Percentiles rank a stretch among this genome's conserved stretches.
Conservation (phyloP, 306 rosid genomes). For the Pyrus pyrifolia region DNA sequence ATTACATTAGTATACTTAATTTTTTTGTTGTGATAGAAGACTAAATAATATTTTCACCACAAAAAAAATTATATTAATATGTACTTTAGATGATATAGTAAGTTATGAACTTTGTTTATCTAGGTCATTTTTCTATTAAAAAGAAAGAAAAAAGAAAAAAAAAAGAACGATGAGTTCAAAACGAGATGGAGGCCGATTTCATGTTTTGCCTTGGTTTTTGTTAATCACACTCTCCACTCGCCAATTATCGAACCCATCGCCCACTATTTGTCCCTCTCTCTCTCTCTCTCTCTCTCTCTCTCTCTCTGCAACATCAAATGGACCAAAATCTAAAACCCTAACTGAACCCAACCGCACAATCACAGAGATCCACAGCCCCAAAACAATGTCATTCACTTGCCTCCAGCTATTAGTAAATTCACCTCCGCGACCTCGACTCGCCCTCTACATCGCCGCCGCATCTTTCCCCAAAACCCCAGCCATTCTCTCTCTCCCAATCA, state of each 20-base stretch:
- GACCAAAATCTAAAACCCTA: constrained; percentile 9
- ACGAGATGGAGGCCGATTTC: neutral
- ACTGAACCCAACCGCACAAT: neutral
- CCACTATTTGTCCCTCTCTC: neutral
- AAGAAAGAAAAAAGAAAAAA: neutral
- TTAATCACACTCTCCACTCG: neutral
- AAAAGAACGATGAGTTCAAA: neutral
- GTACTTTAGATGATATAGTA: too few species aligned
- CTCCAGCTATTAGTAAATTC: constrained; percentile 23
- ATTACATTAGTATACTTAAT: too few species aligned
- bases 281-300: neutral
- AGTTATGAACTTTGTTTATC: too few species aligned
- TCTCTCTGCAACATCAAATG: neutral
- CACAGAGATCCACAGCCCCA: neutral
- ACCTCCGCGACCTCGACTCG: constrained; percentile 15
- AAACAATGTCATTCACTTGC: constrained; percentile 48
- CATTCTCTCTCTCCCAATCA: constrained; percentile 19
- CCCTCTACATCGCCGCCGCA: constrained; percentile 15
- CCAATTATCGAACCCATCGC: constrained; percentile 27
- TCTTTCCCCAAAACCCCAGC: constrained; percentile 20
- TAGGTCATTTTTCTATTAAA: too few species aligned
- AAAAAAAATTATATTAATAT: too few species aligned
- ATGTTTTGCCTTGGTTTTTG: neutral
- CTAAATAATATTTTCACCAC: too few species aligned
- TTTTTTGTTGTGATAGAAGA: too few species aligned